Evolutionary conservation across 2,329 filamentous ascomycete genomes (phyloP), one percentile per base, ranked within the genome.

Genomic region (Clonostachys rhizophaga): DNA sequence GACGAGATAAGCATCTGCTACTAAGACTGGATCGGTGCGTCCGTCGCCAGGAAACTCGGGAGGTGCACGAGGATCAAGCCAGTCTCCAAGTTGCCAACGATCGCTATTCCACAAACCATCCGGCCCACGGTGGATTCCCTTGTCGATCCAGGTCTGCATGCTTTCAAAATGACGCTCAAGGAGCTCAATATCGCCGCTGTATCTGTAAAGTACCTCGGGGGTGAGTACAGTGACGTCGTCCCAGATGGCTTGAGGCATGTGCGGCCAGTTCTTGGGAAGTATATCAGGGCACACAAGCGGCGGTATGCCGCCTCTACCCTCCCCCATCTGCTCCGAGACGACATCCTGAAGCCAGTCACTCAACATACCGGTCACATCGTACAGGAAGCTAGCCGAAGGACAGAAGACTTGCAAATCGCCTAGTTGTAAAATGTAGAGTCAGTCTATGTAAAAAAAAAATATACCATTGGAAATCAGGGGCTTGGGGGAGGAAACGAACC

Each of bases 401-500:
- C 14, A n/a, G n/a, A 44, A 44, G 1, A 44, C 18, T 13, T n/a
- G 14, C 30, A 44, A 33, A 18, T 44, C 42, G 20, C 42, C 42
- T 30, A 30, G 2, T 30, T 35, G 34, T 18, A 12, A 16, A 3
- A 35, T 18, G 13, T 40, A 14, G 33, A 9, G n/a, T 24, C 40
- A 17, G 14, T 44, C 42, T 4, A 16, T 11, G n/a, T 40, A 61
- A 2, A 78, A 53, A 47, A 80, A 78, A 53, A 47, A 80, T 76
- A 44, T 67, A 62, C 17, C 74, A 62, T 78, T 74, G 83, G 46
- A 56, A 65, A 20, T 61, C 55, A 47, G 75, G 71, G 49, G 82
- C 72, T 0, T 72, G 76, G 0, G 67, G 58, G 1, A 18, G 72
- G 71, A 52, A 79, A 30, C 24, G 24, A 30, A 30, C 24, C 24